Evolutionary conservation across 306 rosid genomes (phyloP), one percentile per base, ranked within the genome.

Genomic region (Prunus armeniaca): DNA sequence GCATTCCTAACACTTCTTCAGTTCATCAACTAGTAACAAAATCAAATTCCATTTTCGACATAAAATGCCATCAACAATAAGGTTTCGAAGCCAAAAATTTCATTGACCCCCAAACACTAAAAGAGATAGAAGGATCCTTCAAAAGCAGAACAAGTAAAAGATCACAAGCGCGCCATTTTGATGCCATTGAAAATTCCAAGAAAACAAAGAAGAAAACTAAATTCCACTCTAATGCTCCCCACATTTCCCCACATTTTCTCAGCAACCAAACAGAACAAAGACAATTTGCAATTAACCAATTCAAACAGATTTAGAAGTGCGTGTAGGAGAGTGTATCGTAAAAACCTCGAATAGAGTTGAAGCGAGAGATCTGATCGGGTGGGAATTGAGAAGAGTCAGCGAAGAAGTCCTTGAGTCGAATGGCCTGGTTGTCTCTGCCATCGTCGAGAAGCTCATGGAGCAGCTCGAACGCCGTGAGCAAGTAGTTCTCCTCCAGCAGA

Each of bases 401-500:
- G 85, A 95, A 92, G 87, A 82, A 89, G 5, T 87, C 78, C 69
- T 88, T 90, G 86, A 95, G 97, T 27, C 99, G 99, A 82, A 95
- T 95, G 38, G 99, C 97, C 54, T 95, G 97, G 65, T 88, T 86
- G 74, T 87, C 89, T 20, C 89, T 88, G 71, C 97, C 97, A 78
- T 95, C 97, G 9, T 92, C 96, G 70, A 92, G 99, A 70, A 95
- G 99, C 93, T 95, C 99, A 75, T 95, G 99, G 72, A 95, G 99
- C 27, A 95, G 99, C 92, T 95, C 97, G 55, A 95, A 95, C 20
- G 99, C 99, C 1, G 99, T 90, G 41, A 95, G 87, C 32, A 89
- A 50, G 86, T 95, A 95, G 78, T 89, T 95, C 89, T 95, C 99
- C 71, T 95, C 97, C 24, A 95, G 80, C 20, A 95, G 90, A 77